A percentile compares a stretch with the other conserved stretches of the same genome.
These are phyloP conservation scores for Limonium bicolor DNA, from an alignment of 148 eudicot species.

Conservation along the genomic window DNA sequence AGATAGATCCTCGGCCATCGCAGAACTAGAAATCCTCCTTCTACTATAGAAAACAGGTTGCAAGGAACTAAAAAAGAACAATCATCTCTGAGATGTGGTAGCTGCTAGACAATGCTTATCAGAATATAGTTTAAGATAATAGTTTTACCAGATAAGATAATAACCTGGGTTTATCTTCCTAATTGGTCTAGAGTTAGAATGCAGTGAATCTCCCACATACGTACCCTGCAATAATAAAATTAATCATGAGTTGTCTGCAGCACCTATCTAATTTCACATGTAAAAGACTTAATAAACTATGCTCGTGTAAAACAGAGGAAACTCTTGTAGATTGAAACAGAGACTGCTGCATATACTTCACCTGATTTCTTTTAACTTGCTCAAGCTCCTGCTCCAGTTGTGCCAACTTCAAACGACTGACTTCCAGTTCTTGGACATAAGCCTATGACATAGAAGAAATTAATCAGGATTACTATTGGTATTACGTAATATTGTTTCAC, in stretches of 20 bases:
- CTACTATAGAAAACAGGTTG: too few species aligned
- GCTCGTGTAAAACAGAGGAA: not conserved
- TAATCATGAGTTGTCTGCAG: constrained; percentile 30
- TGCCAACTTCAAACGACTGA: constrained; percentile 52
- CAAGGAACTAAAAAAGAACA: too few species aligned
- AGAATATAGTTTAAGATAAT: too few species aligned
- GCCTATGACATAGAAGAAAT: constrained; percentile 24
- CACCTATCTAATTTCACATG: not conserved
- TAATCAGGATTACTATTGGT: not conserved
- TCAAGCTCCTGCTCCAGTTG: constrained; percentile 60
- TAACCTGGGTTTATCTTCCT: constrained; percentile 39
- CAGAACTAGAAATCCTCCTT: too few species aligned
- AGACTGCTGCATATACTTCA: constrained; percentile 10
- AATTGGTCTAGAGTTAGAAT: constrained; percentile 19
- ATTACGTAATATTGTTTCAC: not conserved
- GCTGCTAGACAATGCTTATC: too few species aligned
- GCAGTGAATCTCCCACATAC: constrained; percentile 12
- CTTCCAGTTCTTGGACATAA: constrained; percentile 77
- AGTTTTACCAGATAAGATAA: too few species aligned
- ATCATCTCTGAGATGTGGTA: too few species aligned
- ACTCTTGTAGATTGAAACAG: not conserved
- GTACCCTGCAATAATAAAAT: constrained; percentile 20
- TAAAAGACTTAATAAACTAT: not conserved
- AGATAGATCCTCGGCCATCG: too few species aligned
- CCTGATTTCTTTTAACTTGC: constrained; percentile 55